These are phyloP conservation scores for Ichthyophthirius multifiliis DNA, from an alignment of 169 alveolate species.

Conservation along the genomic window DNA sequence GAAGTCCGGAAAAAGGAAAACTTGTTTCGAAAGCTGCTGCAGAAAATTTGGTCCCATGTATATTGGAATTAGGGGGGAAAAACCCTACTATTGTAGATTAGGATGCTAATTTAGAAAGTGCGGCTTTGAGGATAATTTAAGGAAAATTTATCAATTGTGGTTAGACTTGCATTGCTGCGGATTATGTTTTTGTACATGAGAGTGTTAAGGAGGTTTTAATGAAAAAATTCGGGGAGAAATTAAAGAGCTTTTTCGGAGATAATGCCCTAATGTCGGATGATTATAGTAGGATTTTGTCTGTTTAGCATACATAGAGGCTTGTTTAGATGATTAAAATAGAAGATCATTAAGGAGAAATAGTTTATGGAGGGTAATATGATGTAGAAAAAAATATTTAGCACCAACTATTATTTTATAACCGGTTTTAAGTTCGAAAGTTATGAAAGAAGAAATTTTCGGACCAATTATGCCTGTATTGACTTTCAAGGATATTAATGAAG, in stretches of 20 bases:
- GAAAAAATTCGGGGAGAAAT: constrained; percentile 42
- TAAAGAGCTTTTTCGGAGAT: constrained; percentile 69
- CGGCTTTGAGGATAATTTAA: constrained; percentile 72
- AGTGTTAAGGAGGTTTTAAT: constrained; percentile 42
- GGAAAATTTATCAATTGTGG: constrained; percentile 84
- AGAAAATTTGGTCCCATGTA: constrained; percentile 79
- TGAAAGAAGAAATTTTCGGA: constrained; percentile 87
- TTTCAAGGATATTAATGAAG: constrained; percentile 66
- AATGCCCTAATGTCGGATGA: constrained; percentile 63
- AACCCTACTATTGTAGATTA: constrained; percentile 84
- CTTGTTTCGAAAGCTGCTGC: constrained; percentile 88
- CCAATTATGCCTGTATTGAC: constrained; percentile 81
- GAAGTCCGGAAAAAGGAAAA: constrained; percentile 86
- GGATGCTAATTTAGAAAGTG: constrained; percentile 69
- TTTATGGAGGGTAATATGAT: constrained; percentile 67
- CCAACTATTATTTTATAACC: constrained; percentile 81
- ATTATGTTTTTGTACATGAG: constrained; percentile 78
- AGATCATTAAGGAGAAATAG: constrained; percentile 63
- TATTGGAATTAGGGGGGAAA: constrained; percentile 89
- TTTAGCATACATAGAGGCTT: constrained; percentile 66
- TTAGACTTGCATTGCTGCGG: constrained; percentile 85
- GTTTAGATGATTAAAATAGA: constrained; percentile 12
- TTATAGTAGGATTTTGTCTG: constrained; percentile 68
- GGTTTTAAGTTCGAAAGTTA: constrained; percentile 46
- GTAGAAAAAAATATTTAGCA: constrained; percentile 60